Evolutionary conservation across 164 flowering plant genomes (phyloP), one percentile per base, ranked within the genome.

Genomic region (Piper longum): DNA sequence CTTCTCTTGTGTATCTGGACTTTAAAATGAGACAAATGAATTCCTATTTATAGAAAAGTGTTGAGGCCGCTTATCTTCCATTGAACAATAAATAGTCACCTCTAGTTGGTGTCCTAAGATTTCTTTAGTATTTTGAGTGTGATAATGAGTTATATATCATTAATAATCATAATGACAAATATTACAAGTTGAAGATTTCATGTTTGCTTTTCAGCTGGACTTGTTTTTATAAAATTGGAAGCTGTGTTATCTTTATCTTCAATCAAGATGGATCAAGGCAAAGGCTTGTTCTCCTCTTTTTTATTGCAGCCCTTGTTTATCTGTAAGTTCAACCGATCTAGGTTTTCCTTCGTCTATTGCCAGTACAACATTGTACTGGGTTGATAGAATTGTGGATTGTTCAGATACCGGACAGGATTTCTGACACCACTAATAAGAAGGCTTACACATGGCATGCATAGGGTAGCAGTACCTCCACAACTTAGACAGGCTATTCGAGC

Each of bases 221-320:
- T 67, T 90, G 75, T 64, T 85, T 61, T 93, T 93, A 44, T 93
- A 51, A 93, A 93, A 90, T 81, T 93, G 72, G 93, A 86, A 40
- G 99, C 92, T 66, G 92, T 88, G 92, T 88, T 14, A 83, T 90
- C 36, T 90, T 90, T 75, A 72, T 93, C 73, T 86, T 93, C 77
- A 83, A 85, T 74, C 99, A 93, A 85, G 99, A 93, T 75, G 99
- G 99, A 36, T 93, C 99, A 41, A 85, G 82, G 72, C 92, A 83
- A 64, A 85, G 88, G 78, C 96, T 93, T 44, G 68, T 79, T 69
- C 80, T 90, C 63, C 91, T 90, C 36, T 80, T 93, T 68, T 72
- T 90, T 60, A 77, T 85, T 67, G 91, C 96, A 62, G 69, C 79
- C 39, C 71, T 90, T 54, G 77, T 90, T 65, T 90, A 93, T 68